These are phyloP conservation scores for Lonicera japonica DNA, from an alignment of 129 eudicot species.

Conservation along the genomic window DNA sequence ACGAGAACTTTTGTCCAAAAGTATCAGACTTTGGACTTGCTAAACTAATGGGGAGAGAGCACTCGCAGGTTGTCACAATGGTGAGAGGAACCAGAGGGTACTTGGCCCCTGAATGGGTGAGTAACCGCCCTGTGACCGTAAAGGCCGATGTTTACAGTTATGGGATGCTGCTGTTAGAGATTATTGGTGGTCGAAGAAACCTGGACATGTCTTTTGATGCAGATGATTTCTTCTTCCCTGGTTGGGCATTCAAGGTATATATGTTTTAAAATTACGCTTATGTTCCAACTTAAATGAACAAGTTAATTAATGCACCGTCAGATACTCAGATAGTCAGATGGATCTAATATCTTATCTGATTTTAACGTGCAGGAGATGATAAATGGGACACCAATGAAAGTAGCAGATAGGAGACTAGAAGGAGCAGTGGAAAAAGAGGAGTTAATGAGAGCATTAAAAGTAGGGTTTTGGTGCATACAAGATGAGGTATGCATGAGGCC, in stretches of 20 bases:
- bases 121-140: slow-evolving; percentile 89
- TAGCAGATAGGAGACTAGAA: slow-evolving; percentile 71
- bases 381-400: slow-evolving; percentile 53
- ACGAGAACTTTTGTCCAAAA: slow-evolving; percentile 73
- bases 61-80: slow-evolving; percentile 90
- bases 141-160: slow-evolving; percentile 98
- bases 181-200: slow-evolving; percentile 88
- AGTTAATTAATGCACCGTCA: too few relatives aligned
- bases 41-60: slow-evolving; percentile 91
- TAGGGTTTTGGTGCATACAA: slow-evolving; percentile 95
- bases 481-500: slow-evolving; percentile 87
- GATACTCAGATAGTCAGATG: too few relatives aligned
- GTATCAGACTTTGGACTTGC: slow-evolving; percentile 96
- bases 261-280: too few relatives aligned
- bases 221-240: slow-evolving; percentile 81
- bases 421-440: slow-evolving; percentile 69
- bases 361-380: slow-evolving; percentile 60
- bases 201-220: slow-evolving; percentile 83
- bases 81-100: slow-evolving; percentile 95
- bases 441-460: slow-evolving; percentile 52
- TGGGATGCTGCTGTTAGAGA: slow-evolving; percentile 93
- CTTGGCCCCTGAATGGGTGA: slow-evolving; percentile 96
- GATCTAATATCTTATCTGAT: not conserved
- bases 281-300: not conserved
- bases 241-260: slow-evolving; percentile 93